Base-by-base conservation (phyloP, 2,329 filamentous ascomycete genomes). In the Microdochium paspali region DNA sequence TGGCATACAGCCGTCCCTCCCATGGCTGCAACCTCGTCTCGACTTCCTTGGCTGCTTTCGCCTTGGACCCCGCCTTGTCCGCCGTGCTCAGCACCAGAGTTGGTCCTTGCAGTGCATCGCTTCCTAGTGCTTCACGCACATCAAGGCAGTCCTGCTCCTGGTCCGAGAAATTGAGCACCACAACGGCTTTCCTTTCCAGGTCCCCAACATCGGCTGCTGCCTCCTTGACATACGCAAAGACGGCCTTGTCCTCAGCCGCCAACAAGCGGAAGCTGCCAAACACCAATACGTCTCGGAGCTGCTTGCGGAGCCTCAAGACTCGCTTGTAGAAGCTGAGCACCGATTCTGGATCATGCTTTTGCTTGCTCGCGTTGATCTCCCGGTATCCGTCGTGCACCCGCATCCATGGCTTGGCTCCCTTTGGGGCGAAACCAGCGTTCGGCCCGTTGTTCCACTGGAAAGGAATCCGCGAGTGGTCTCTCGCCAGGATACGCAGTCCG, bases 401-500 rank as follows among this genome's bases (percentile, higher is more conserved):
- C 79, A 87, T 87, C 84, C 84, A 87, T 0, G 84, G 80, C 52
- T 70, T 71, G 1, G 58, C 58, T 0, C 48, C 53, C 0, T 49
- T 53, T 13, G 57, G 54, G 0, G 79, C 76, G 61, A 88, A 87
- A 0, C 84, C 84, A 0, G 78, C 79, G 50, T 84, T 73, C 0
- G 72, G 63, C 0, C 68, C 66, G 1, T 63, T 68, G 46, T 75
- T 72, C 84, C 84, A 88, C 46, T 84, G 81, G 59, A 87, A 78
- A 0, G 84, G 84, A 2, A 82, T 73, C 1, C 84, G 68, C 2
- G 80, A 70, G 56, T 87, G 77, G 52, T 87, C 83, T 6, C 82
- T 69, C 0, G 74, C 81, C 32, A 85, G 70, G 45, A 74, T 72
- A 24, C 76, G 73, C 7, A 85, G 62, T 0, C 75, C 70, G 1